Conservation (phyloP, 1,284 basidiomycete genomes). For the Cryptococcus sp. region DNA sequence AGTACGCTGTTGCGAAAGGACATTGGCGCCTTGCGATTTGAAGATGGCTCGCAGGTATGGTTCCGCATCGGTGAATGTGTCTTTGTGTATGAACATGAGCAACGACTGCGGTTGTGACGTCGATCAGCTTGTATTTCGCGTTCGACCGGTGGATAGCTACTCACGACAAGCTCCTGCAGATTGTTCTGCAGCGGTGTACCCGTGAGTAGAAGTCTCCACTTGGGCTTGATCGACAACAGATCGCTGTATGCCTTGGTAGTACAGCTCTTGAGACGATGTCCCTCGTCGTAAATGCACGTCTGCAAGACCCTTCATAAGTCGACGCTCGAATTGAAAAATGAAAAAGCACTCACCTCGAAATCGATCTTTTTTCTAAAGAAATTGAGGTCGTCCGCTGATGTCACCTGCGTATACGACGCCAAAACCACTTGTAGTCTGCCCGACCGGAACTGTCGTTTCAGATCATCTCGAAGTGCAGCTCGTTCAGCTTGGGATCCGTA, state of each 20-base stretch:
- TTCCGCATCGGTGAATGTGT: constrained; percentile 75
- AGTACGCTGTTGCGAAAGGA: constrained; percentile 86
- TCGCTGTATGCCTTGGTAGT: constrained; percentile 92
- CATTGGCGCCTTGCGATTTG: constrained; percentile 82
- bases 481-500: constrained; percentile 92
- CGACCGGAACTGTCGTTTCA: constrained; percentile 59
- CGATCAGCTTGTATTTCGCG: not conserved
- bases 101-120: constrained; percentile 68
- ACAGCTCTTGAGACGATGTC: constrained; percentile 94
- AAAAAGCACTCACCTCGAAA: constrained; percentile 70
- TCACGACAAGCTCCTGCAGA: constrained; percentile 84
- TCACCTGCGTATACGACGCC: constrained; percentile 94
- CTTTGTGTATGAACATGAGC: constrained; percentile 96
- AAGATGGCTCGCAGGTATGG: constrained; percentile 89
- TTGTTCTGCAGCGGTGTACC: constrained; percentile 88
- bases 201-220: constrained; percentile 89
- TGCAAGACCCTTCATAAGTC: constrained; percentile 41
- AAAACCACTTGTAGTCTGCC: constrained; percentile 88
- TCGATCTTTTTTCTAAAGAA: constrained; percentile 82
- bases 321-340: not conserved
- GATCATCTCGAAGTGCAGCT: constrained; percentile 69
- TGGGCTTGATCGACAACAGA: constrained; percentile 77
- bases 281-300: constrained; percentile 93
- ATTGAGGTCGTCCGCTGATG: constrained; percentile 80
- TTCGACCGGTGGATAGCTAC: constrained; percentile 42